Conservation (phyloP, 345 rosid genomes). For the Murraya koenigii region DNA sequence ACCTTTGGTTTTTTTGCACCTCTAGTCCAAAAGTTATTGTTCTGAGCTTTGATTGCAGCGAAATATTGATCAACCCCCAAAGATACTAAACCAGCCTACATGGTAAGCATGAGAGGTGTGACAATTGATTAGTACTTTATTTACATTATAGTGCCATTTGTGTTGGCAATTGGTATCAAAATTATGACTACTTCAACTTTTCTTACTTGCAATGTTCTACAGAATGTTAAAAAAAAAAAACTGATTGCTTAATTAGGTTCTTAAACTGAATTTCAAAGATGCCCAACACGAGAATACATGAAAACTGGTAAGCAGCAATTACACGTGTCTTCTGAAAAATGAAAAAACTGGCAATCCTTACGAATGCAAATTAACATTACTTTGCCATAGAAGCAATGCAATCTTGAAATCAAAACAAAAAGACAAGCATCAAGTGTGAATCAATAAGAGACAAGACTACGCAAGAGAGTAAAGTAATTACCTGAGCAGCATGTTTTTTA, state of each 20-base stretch:
- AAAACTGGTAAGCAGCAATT: neutral
- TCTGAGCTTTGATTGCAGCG: conserved; percentile 20
- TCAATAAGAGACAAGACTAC: neutral
- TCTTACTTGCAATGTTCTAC: neutral
- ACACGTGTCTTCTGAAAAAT: neutral
- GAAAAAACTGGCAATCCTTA: neutral
- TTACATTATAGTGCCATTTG: neutral
- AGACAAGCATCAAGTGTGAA: neutral
- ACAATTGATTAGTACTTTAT: neutral
- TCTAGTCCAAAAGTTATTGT: conserved; percentile 18
- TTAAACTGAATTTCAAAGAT: neutral
- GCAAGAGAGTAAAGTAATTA: conserved; percentile 9
- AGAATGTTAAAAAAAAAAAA: neutral
- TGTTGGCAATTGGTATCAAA: neutral
- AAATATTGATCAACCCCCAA: conserved; percentile 23
- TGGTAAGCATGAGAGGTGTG: neutral
- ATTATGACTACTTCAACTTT: neutral
- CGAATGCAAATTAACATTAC: neutral
- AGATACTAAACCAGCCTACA: conserved; percentile 20
- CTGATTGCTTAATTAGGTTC: neutral
- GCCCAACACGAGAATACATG: neutral
- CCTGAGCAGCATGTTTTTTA: conserved; percentile 40
- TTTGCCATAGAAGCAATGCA: neutral
- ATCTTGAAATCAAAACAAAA: neutral
- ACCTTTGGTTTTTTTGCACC: conserved; percentile 19